These are phyloP conservation scores for Boletus patriciae DNA, from an alignment of 768 basidiomycete species.

Conservation along the genomic window DNA sequence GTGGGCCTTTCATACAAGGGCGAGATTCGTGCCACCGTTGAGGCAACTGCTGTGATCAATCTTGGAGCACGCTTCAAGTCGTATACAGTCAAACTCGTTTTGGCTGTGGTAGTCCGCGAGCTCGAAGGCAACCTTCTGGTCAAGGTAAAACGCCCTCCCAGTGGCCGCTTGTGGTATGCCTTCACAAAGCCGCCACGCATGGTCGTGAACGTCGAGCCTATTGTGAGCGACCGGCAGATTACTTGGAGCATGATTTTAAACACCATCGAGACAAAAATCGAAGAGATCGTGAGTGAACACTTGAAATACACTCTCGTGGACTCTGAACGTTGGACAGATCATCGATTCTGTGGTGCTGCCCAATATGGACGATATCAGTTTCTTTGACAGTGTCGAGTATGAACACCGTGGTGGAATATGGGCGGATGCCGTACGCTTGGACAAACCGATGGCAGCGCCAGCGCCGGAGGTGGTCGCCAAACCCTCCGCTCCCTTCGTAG, in stretches of 20 bases:
- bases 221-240: conserved; percentile 92
- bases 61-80: conserved; percentile 83
- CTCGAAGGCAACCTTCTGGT: conserved; percentile 89
- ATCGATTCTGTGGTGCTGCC: conserved; percentile 93
- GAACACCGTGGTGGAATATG: conserved; percentile 86
- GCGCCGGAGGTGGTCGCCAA: conserved; percentile 8
- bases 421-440: conserved; percentile 64
- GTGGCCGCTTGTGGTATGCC: conserved; percentile 89
- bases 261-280: conserved; percentile 85
- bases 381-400: conserved; percentile 76
- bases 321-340: conserved; percentile 75
- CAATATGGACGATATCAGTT: conserved; percentile 97
- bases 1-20: conserved; percentile 83
- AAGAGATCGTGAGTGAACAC: conserved; percentile 69
- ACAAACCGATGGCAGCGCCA: conserved; percentile 22
- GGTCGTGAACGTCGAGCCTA: conserved; percentile 86
- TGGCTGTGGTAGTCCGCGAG: conserved; percentile 85
- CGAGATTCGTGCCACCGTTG: conserved; percentile 85
- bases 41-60: conserved; percentile 85
- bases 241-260: conserved; percentile 91
- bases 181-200: conserved; percentile 90
- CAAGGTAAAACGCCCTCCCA: conserved; percentile 92
- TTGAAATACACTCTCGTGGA: conserved; percentile 42
- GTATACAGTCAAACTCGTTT: conserved; percentile 84
- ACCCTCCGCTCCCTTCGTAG: conserved; percentile 22